Evolutionary conservation across 78 protist species (phyloP).

Genomic region (Bigelowiella natans): DNA sequence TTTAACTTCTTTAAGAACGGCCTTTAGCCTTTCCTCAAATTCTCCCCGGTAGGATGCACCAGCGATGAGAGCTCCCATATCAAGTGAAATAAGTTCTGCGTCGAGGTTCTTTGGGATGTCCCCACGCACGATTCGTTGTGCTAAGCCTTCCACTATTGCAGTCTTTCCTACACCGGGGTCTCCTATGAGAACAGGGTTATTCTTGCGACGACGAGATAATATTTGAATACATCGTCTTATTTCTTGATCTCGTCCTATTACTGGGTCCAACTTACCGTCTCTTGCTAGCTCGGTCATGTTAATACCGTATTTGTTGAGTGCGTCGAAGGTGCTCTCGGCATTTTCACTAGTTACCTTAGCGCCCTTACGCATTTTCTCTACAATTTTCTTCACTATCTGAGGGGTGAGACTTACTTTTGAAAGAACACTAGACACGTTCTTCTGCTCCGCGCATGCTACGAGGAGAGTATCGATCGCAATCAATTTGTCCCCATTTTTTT

Average conservation of each 20-base stretch:
- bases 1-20: slow-evolving; percentile 84
- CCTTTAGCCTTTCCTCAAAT: slow-evolving; percentile 95
- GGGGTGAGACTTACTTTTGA: background rate
- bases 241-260: slow-evolving; percentile 94
- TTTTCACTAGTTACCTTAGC: background rate
- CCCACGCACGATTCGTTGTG: slow-evolving; percentile 88
- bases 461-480: background rate
- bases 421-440: background rate
- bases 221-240: slow-evolving; percentile 76
- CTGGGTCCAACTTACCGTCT: slow-evolving; percentile 92
- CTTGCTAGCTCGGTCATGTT: slow-evolving; percentile 69
- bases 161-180: slow-evolving; percentile 87
- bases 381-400: background rate
- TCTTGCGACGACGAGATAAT: slow-evolving; percentile 78
- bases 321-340: background rate
- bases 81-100: slow-evolving; percentile 67
- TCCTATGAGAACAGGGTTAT: slow-evolving; percentile 94
- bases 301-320: slow-evolving; percentile 66
- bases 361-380: background rate
- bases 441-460: background rate
- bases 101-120: slow-evolving; percentile 85
- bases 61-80: slow-evolving; percentile 93
- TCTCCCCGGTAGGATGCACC: slow-evolving; percentile 96
- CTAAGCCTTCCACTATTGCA: slow-evolving; percentile 95
- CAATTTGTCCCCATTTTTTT: background rate